These are phyloP conservation scores for Diplocarpon mali DNA, from an alignment of 2,329 filamentous ascomycete species.

Conservation along the genomic window DNA sequence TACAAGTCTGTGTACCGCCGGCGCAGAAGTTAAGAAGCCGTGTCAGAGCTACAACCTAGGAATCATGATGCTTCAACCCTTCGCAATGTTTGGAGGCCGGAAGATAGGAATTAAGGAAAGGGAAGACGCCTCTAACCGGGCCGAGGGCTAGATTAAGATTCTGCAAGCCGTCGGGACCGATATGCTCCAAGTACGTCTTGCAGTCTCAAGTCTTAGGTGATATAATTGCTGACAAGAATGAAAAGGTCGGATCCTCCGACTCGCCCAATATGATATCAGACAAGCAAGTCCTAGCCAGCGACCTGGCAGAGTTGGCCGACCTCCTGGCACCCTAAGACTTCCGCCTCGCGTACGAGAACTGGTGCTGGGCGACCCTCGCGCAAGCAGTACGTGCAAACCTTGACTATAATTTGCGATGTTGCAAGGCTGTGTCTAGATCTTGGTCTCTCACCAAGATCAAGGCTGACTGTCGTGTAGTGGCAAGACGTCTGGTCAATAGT, in stretches of 20 bases:
- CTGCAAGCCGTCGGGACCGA: conserved; percentile 61
- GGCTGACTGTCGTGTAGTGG: conserved; percentile 34
- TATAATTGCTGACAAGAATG: not conserved
- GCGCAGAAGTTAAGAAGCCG: too few species aligned
- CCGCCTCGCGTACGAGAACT: conserved; percentile 67
- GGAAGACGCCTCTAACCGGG: conserved; percentile 34
- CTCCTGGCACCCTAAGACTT: conserved; percentile 45
- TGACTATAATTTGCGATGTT: too few species aligned
- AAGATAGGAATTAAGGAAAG: too few species aligned
- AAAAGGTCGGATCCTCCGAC: conserved; percentile 51
- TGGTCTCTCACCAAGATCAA: too few species aligned
- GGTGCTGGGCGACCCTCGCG: conserved; percentile 68
- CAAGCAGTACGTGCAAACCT: conserved; percentile 28
- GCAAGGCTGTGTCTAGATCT: too few species aligned
- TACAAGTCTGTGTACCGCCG: too few species aligned
- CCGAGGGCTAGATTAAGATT: conserved; percentile 56
- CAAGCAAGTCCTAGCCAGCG: conserved; percentile 37
- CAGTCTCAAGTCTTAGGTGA: not conserved
- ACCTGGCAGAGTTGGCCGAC: conserved; percentile 54
- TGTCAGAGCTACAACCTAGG: too few species aligned
- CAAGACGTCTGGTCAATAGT: conserved; percentile 60
- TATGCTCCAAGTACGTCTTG: conserved; percentile 51
- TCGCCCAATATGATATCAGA: conserved; percentile 42
- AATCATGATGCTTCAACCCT: too few species aligned
- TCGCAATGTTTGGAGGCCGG: too few species aligned